Evolutionary conservation across 208 protist species (phyloP).

Genomic region (Trypanosoma brucei): DNA sequence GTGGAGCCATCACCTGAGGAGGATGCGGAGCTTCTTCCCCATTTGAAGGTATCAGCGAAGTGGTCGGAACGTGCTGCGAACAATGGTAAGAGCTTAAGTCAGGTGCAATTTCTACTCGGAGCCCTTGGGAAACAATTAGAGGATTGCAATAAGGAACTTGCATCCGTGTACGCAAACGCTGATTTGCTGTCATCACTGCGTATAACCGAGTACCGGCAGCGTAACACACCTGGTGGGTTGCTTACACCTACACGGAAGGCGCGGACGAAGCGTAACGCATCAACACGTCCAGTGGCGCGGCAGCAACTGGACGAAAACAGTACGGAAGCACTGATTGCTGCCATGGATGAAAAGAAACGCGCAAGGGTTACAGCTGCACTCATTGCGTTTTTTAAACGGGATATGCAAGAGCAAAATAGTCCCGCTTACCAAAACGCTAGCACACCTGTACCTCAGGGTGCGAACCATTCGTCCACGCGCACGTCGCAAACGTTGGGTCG

Average conservation of each 20-base stretch:
- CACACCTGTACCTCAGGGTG: not conserved
- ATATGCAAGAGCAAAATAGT: not conserved
- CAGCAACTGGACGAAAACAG: constrained; percentile 11
- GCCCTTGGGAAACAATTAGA: constrained; percentile 12
- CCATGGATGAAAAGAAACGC: constrained; percentile 34
- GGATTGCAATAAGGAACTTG: constrained; percentile 12
- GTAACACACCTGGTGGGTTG: not conserved
- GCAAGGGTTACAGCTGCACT: constrained; percentile 16
- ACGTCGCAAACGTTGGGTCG: too few species aligned
- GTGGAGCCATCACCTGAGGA: not conserved
- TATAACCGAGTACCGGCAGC: constrained; percentile 19
- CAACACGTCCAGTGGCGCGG: not conserved
- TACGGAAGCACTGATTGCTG: constrained; percentile 21
- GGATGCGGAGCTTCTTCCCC: constrained; percentile 3
- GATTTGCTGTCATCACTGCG: constrained; percentile 11
- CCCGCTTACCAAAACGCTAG: not conserved
- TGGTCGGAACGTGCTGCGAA: constrained; percentile 8
- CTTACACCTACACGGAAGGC: constrained; percentile 1
- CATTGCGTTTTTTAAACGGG: constrained; percentile 18
- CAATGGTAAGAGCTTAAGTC: constrained; percentile 1
- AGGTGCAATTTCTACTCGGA: constrained; percentile 12
- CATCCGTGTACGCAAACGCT: constrained; percentile 11
- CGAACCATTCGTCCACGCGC: too few species aligned
- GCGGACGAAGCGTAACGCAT: constrained; percentile 9
- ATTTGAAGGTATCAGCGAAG: not conserved